phyloP scores from a whole-genome alignment of 2,329 filamentous ascomycete species.

The Metarhizium anisopliae region DNA sequence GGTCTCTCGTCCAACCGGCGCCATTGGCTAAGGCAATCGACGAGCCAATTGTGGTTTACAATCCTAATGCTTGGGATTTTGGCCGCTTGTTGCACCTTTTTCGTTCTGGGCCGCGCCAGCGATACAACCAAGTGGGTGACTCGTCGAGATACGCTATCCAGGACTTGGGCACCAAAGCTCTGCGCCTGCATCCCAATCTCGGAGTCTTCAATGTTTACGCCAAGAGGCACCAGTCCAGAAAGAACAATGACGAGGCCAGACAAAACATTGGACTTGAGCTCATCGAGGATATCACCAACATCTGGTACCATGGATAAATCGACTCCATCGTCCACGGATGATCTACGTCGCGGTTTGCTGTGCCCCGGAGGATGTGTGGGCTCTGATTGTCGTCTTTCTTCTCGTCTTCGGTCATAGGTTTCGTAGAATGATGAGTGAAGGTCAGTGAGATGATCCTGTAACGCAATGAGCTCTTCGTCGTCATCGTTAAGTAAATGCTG shows the following conservation, averaged over 20 bases:
- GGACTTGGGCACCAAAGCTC: slow-evolving; percentile 68
- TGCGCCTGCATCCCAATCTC: slow-evolving; percentile 83
- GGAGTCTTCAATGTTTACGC: slow-evolving; percentile 66
- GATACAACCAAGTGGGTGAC: slow-evolving; percentile 70
- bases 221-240: slow-evolving; percentile 81
- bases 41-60: slow-evolving; percentile 84
- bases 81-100: slow-evolving; percentile 83
- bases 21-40: slow-evolving; percentile 80
- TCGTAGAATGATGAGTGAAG: slow-evolving; percentile 78
- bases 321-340: slow-evolving; percentile 30
- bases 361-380: slow-evolving; percentile 26
- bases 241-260: slow-evolving; percentile 72
- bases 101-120: slow-evolving; percentile 65
- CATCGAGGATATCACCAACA: slow-evolving; percentile 73
- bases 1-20: slow-evolving; percentile 66
- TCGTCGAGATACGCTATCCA: slow-evolving; percentile 47
- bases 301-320: slow-evolving; percentile 61
- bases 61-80: slow-evolving; percentile 77
- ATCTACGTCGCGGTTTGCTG: slow-evolving; percentile 19
- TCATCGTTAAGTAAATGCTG: slow-evolving; percentile 83
- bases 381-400: slow-evolving; percentile 24
- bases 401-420: slow-evolving; percentile 58
- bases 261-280: slow-evolving; percentile 70
- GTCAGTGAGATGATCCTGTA: slow-evolving; percentile 66
- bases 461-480: slow-evolving; percentile 69